Evolutionary conservation across 2,329 filamentous ascomycete species (phyloP).

Genomic region (Taxawa tesnikishii): DNA sequence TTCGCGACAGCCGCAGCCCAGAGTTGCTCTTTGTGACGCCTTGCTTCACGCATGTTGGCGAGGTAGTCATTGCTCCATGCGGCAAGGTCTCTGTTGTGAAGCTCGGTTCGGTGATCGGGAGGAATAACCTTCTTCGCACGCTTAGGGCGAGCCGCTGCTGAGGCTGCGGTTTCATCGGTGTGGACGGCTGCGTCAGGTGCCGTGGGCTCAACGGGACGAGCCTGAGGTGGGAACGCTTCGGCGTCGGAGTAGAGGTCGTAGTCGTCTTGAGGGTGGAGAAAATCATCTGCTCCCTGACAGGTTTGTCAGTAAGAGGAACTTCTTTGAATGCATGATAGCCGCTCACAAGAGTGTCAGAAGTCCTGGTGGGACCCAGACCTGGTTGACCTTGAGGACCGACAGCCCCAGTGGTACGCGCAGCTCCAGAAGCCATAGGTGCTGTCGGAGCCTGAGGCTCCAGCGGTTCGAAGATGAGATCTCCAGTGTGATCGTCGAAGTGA

Average conservation of each 20-base stretch:
- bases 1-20: constrained; percentile 38
- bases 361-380: too few species aligned
- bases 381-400: too few species aligned
- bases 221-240: constrained; percentile 5
- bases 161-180: constrained; percentile 24
- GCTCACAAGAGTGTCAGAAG: too few species aligned
- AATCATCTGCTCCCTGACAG: neutral
- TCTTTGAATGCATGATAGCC: too few species aligned
- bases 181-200: constrained; percentile 12
- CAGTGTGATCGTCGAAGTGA: constrained; percentile 49
- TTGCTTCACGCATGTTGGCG: constrained; percentile 44
- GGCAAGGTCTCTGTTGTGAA: constrained; percentile 44
- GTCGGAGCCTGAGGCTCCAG: too few species aligned
- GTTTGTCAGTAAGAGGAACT: too few species aligned
- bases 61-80: constrained; percentile 48
- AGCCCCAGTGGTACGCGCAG: too few species aligned
- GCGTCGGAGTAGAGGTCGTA: constrained; percentile 4
- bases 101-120: constrained; percentile 36
- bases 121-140: constrained; percentile 28
- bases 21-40: constrained; percentile 27
- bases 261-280: constrained; percentile 2
- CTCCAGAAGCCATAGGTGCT: too few species aligned
- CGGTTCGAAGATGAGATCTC: too few species aligned
- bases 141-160: constrained; percentile 28
- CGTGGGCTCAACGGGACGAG: too few species aligned